Percentiles rank a stretch among this genome's conserved stretches.
Conservation (phyloP, 257 asterid species). For the Verbena officinalis region DNA sequence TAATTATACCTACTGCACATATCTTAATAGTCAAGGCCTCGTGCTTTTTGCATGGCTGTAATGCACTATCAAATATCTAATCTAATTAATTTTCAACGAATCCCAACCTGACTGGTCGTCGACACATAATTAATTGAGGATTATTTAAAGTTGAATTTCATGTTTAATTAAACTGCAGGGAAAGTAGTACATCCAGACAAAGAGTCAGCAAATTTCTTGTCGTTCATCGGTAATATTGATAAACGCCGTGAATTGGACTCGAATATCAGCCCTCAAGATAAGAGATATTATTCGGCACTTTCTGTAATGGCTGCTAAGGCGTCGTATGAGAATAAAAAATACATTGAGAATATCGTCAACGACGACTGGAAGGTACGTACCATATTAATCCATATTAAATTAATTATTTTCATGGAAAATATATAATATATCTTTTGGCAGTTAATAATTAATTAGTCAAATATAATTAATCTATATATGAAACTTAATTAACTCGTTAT, state of each 20-base stretch:
- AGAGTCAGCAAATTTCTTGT: conserved; percentile 23
- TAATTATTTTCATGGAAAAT: not conserved
- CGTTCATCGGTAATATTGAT: conserved; percentile 37
- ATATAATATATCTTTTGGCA: not conserved
- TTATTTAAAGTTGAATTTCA: too few relatives aligned
- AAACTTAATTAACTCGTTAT: not conserved
- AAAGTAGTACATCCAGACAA: conserved; percentile 31
- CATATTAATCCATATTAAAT: not conserved
- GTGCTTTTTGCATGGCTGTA: too few relatives aligned
- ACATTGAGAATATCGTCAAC: conserved; percentile 28
- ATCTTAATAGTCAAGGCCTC: too few relatives aligned
- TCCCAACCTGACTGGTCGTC: not conserved
- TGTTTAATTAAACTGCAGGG: conserved; percentile 21
- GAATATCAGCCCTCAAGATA: conserved; percentile 21
- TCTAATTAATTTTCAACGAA: too few relatives aligned
- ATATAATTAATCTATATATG: not conserved
- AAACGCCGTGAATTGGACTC: conserved; percentile 30
- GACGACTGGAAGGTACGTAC: conserved; percentile 46
- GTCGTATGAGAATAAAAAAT: conserved; percentile 46
- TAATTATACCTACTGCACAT: too few relatives aligned
- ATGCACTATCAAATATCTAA: too few relatives aligned
- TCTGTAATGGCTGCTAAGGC: conserved; percentile 50
- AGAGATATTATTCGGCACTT: conserved; percentile 40
- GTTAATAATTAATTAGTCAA: not conserved
- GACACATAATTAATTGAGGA: too few relatives aligned